These are phyloP conservation scores for Eucalyptus camaldulensis DNA, from an alignment of 345 rosid genomes.

Conservation along the genomic window DNA sequence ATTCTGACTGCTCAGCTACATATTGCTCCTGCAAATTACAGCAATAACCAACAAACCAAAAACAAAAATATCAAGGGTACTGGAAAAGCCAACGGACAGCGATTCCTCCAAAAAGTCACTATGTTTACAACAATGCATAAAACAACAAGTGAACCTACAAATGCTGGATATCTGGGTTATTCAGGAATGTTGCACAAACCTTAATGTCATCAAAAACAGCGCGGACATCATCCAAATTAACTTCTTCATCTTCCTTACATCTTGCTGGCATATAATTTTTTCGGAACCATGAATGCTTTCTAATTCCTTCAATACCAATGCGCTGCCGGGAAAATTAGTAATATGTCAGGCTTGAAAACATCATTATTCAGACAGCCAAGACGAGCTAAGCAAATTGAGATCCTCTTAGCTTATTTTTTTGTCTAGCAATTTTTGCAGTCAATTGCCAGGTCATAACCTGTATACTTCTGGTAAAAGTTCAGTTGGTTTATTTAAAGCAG, in stretches of 20 bases:
- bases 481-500: not conserved
- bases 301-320: conserved; percentile 49
- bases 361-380: not conserved
- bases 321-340: conserved; percentile 36
- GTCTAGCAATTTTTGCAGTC: not conserved
- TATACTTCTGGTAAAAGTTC: not conserved
- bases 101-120: not conserved
- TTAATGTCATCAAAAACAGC: conserved; percentile 88
- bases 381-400: not conserved
- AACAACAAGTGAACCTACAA: not conserved
- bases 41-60: not conserved
- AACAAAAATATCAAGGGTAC: not conserved
- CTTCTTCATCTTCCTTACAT: conserved; percentile 45
- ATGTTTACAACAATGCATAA: not conserved
- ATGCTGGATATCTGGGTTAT: not conserved
- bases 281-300: conserved; percentile 58
- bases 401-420: not conserved
- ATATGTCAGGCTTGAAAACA: not conserved
- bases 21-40: conserved; percentile 47
- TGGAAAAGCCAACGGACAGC: not conserved
- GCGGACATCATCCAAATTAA: conserved; percentile 64
- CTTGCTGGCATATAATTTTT: conserved; percentile 42
- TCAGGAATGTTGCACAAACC: conserved; percentile 7
- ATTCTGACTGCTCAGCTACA: conserved; percentile 45
- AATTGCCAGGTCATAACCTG: not conserved